Percentiles rank a stretch among this genome's conserved stretches.
Conservation (phyloP, 257 asterid genomes). For the Gentiana macrophylla region DNA sequence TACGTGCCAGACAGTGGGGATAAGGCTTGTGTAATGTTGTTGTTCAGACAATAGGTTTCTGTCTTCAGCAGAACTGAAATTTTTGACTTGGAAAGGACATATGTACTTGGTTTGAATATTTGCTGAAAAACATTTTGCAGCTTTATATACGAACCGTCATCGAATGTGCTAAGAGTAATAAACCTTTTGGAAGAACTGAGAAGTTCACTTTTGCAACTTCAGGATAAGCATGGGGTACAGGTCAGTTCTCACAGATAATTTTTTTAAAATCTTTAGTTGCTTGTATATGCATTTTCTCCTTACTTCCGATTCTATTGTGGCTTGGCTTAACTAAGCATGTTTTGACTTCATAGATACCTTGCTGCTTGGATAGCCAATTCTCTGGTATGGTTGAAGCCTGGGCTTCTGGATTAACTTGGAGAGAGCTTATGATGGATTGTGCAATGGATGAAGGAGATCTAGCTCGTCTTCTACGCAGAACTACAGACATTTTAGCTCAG, state of each 20-base stretch:
- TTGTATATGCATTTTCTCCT: not conserved
- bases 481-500: conserved; percentile 95
- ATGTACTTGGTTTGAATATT: too few relatives aligned
- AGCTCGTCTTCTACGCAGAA: conserved; percentile 85
- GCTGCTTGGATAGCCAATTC: conserved; percentile 92
- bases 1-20: too few relatives aligned
- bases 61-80: not conserved
- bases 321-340: conserved; percentile 7
- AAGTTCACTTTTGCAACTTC: conserved; percentile 63
- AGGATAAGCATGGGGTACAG: conserved; percentile 85
- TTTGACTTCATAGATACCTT: conserved; percentile 49
- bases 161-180: conserved; percentile 54
- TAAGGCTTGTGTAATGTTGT: too few relatives aligned
- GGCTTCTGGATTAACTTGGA: conserved; percentile 99
- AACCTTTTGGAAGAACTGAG: conserved; percentile 62
- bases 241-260: conserved; percentile 28
- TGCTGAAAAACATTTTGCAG: conserved; percentile 27
- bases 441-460: conserved; percentile 99
- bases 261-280: not conserved
- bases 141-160: conserved; percentile 81
- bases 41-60: not conserved
- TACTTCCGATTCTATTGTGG: not conserved
- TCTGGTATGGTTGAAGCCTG: conserved; percentile 98
- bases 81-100: too few relatives aligned
- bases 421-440: conserved; percentile 96